Evolutionary conservation across 495 filamentous ascomycete genomes (phyloP), one percentile per base, ranked within the genome.

Genomic region (Podospora tetraspora): DNA sequence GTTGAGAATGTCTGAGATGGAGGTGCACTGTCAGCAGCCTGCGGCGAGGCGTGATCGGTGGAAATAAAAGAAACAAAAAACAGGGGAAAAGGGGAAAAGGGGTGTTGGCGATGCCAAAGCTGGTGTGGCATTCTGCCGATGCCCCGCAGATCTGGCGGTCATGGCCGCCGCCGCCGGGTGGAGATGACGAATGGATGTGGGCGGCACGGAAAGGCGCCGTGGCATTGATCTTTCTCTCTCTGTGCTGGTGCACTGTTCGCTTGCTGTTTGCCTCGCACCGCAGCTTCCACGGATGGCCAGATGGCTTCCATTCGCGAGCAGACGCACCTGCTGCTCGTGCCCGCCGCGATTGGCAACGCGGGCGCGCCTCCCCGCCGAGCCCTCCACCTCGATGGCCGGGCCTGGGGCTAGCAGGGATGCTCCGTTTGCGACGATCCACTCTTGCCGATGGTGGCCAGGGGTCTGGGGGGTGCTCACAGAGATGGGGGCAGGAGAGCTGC

Each of bases 361-460:
- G 63, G 63, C 63, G 30, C 34, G 58, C 43, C 59, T 62, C 66
- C 43, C 59, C 66, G 61, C 61, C 59, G 63, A 13, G 58, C 43
- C 43, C 43, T n/a, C 43, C 43, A n/a, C 32, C 1, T 52, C 52
- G 66, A 57, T 32, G 66, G 57, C 58, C 19, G 66, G 61, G 52
- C 66, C 43, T 63, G 60, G 61, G 9, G 66, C 52, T 63, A 62
- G 60, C 66, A 68, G 52, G 66, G 66, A 59, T 27, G n/a, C 58
- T 61, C 65, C 65, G 57, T 66, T 61, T 66, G 65, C 58, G 57
- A 64, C 21, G 64, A 66, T 66, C 64, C 64, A 66, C 64, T 60
- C 52, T 66, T 66, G 56, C 64, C 64, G 64, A 66, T 66, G 24
- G 21, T 21, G 57, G 24, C 43, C 65, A 65, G 24, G 24, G 63